Conservation (phyloP, 495 filamentous ascomycete species). For the Darksidea phi region DNA sequence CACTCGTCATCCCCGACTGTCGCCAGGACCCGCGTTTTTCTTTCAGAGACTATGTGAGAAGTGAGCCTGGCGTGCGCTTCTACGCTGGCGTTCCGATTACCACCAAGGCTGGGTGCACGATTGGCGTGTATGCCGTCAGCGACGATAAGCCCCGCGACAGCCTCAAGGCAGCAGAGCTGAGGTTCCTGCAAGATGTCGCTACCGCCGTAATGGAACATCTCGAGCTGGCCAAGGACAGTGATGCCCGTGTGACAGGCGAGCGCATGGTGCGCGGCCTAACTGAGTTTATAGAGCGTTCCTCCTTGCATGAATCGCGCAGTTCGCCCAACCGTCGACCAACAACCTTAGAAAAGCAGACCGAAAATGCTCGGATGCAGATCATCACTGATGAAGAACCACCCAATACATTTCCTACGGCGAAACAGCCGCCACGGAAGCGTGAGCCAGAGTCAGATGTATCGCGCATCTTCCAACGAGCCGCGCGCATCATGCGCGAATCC, state of each 20-base stretch:
- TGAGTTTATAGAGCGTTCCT: constrained; percentile 23
- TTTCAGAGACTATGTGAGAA: constrained; percentile 10
- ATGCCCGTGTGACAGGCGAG: constrained; percentile 11
- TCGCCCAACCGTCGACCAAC: not conserved
- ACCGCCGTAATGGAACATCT: constrained; percentile 29
- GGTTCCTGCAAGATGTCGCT: constrained; percentile 17
- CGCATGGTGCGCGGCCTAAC: constrained; percentile 30
- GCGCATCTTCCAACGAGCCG: constrained; percentile 54
- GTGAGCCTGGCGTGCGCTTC: constrained; percentile 20
- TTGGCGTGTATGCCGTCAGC: constrained; percentile 22
- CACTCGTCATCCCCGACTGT: constrained; percentile 7
- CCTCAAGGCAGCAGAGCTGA: not conserved
- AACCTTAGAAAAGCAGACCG: not conserved
- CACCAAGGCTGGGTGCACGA: constrained; percentile 26
- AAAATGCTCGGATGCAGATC: not conserved
- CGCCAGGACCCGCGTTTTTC: constrained; percentile 25
- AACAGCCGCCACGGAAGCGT: not conserved
- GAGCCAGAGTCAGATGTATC: not conserved
- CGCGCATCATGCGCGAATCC: constrained; percentile 57
- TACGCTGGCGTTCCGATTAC: constrained; percentile 30
- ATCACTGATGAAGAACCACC: not conserved
- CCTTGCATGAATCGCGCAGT: constrained; percentile 7
- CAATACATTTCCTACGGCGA: not conserved
- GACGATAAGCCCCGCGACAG: constrained; percentile 10
- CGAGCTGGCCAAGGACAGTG: constrained; percentile 25